A percentile compares a stretch with the other conserved stretches of the same genome.
Conservation (phyloP, 495 filamentous ascomycete genomes). For the Hyaloscypha finlandica region DNA sequence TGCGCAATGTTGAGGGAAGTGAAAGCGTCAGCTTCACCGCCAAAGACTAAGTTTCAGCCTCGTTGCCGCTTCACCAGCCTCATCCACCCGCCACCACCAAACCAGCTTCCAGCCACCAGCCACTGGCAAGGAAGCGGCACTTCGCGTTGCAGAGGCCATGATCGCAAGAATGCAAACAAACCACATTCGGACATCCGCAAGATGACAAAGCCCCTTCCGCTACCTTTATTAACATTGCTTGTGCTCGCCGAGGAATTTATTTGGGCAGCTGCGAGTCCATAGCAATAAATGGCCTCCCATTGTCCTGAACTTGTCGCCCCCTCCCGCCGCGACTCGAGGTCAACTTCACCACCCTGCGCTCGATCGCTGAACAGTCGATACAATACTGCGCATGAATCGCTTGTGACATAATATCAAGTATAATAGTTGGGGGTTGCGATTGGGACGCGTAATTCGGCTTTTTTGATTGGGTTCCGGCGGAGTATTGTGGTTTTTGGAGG, state of each 20-base stretch:
- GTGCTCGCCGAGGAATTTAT: constrained; percentile 22
- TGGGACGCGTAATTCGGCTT: constrained; percentile 14
- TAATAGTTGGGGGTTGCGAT: constrained; percentile 1
- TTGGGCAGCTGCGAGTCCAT: constrained; percentile 4
- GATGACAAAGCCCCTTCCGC: neutral
- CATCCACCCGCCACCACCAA: neutral
- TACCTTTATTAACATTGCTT: constrained; percentile 7
- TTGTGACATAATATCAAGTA: constrained; percentile 7
- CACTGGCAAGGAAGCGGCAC: neutral
- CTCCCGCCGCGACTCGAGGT: constrained; percentile 22
- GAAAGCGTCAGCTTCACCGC: neutral
- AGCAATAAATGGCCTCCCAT: constrained; percentile 30
- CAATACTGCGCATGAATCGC: constrained; percentile 1
- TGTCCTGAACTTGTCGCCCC: constrained; percentile 19
- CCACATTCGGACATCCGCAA: neutral
- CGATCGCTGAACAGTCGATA: neutral
- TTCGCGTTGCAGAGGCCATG: neutral
- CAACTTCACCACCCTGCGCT: constrained; percentile 22
- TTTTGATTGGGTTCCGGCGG: constrained; percentile 1
- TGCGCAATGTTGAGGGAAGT: neutral
- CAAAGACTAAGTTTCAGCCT: neutral
- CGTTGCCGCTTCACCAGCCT: neutral
- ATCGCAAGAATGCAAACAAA: constrained; percentile 9
- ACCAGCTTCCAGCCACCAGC: neutral
- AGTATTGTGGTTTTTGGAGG: constrained; percentile 10